phyloP scores from a whole-genome alignment of 495 filamentous ascomycete species.

The Aspergillus bridgeri region DNA sequence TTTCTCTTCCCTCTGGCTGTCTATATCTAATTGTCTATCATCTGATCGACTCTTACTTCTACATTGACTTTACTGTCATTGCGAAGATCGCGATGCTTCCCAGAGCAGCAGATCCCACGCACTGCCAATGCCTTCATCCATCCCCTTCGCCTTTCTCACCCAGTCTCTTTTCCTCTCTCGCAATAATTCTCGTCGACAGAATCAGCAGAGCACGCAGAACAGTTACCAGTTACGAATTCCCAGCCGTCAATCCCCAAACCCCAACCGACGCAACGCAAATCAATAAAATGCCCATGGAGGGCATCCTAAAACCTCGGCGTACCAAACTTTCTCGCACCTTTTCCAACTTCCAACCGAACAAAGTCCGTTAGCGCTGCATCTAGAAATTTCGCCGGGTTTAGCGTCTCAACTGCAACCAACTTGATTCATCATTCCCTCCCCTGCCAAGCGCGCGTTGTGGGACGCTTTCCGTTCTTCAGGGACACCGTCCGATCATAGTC shows the following conservation, averaged over 20 bases:
- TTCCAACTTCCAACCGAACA: conserved; percentile 10
- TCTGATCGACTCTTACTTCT: no score
- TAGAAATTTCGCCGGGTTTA: conserved; percentile 23
- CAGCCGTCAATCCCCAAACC: neutral
- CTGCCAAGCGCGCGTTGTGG: conserved; percentile 26
- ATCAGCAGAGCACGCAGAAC: no score
- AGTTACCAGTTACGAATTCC: no score
- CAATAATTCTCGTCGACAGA: no score
- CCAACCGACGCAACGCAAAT: neutral
- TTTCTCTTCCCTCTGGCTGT: neutral
- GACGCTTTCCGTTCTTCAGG: conserved; percentile 16
- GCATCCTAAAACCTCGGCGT: neutral
- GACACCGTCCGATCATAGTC: conserved; percentile 17
- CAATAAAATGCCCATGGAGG: no score
- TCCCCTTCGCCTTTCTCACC: no score
- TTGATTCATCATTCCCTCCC: conserved; percentile 17
- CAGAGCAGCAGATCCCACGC: no score
- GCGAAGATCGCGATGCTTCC: no score
- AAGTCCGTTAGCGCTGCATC: conserved; percentile 22
- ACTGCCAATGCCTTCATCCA: no score
- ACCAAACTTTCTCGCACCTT: neutral
- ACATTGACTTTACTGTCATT: neutral
- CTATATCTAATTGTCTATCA: neutral
- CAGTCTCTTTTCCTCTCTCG: no score
- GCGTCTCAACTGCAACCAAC: neutral